Conservation (phyloP, 306 rosid species). For the Senna tora region DNA sequence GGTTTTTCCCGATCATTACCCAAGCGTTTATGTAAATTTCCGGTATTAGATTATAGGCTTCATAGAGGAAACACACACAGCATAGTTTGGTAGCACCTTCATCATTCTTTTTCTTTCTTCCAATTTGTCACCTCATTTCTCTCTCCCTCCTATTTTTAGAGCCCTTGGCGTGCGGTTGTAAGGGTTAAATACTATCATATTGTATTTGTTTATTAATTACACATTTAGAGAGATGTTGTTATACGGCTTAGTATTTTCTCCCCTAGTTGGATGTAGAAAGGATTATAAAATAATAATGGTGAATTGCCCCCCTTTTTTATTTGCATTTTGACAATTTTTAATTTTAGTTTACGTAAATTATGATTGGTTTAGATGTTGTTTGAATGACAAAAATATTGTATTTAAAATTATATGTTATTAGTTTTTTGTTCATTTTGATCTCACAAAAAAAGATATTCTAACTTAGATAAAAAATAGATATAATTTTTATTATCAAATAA, state of each 20-base stretch:
- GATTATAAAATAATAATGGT: constrained; percentile 40
- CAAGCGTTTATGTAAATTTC: constrained; percentile 79
- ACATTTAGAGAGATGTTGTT: constrained; percentile 41
- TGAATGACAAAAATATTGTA: neutral
- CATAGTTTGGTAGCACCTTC: constrained; percentile 49
- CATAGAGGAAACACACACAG: constrained; percentile 50
- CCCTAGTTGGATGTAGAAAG: constrained; percentile 33
- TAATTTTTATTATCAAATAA: no score
- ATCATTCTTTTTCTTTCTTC: constrained; percentile 31
- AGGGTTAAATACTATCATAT: constrained; percentile 31
- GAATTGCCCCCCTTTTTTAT: constrained; percentile 12
- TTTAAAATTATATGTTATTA: no score
- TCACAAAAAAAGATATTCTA: no score
- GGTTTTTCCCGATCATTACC: constrained; percentile 79
- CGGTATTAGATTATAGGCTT: constrained; percentile 60
- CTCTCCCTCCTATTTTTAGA: constrained; percentile 30
- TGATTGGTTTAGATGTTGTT: neutral
- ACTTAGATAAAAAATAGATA: no score
- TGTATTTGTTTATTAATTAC: constrained; percentile 41
- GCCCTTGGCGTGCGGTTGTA: constrained; percentile 37
- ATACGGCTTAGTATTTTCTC: constrained; percentile 37
- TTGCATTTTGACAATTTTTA: neutral
- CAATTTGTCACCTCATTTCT: constrained; percentile 18
- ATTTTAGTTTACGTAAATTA: neutral
- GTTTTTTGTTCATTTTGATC: no score